Conservation (phyloP, 1,284 basidiomycete species). For the Marasmius sp. region DNA sequence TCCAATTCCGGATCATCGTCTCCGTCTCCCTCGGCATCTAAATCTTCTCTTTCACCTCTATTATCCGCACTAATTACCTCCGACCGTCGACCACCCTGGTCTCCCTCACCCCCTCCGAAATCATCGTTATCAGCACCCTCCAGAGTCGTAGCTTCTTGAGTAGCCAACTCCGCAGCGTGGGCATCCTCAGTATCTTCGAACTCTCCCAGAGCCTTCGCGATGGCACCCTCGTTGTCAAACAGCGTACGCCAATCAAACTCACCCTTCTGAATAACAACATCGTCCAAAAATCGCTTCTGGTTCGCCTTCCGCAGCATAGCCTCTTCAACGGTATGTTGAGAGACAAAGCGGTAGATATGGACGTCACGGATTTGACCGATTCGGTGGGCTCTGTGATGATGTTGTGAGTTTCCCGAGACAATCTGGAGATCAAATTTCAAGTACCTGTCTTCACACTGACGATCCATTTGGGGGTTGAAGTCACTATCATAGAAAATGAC, state of each 20-base stretch:
- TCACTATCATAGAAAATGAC: conserved; percentile 97
- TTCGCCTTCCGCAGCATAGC: conserved; percentile 96
- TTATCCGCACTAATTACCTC: background rate
- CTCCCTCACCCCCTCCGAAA: conserved; percentile 56
- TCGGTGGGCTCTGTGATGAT: conserved; percentile 69
- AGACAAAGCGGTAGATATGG: conserved; percentile 95
- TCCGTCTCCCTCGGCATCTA: conserved; percentile 27
- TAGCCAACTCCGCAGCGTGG: conserved; percentile 77
- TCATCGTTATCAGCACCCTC: conserved; percentile 78
- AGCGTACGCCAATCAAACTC: conserved; percentile 94
- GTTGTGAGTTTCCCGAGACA: conserved; percentile 2
- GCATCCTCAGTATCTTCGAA: conserved; percentile 90
- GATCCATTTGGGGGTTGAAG: conserved; percentile 97
- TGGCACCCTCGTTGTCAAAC: conserved; percentile 55
- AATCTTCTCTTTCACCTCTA: background rate
- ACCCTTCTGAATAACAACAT: conserved; percentile 91
- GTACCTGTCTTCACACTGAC: conserved; percentile 93
- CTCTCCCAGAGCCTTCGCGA: conserved; percentile 65
- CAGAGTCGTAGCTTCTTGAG: conserved; percentile 68
- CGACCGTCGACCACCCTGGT: conserved; percentile 31
- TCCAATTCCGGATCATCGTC: conserved; percentile 39
- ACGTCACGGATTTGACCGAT: conserved; percentile 98
- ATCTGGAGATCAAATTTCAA: conserved; percentile 16
- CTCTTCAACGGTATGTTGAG: conserved; percentile 92
- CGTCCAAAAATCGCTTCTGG: conserved; percentile 91